These are phyloP conservation scores for Corinectria fuckeliana DNA, from an alignment of 2,329 filamentous ascomycete genomes.

Conservation along the genomic window DNA sequence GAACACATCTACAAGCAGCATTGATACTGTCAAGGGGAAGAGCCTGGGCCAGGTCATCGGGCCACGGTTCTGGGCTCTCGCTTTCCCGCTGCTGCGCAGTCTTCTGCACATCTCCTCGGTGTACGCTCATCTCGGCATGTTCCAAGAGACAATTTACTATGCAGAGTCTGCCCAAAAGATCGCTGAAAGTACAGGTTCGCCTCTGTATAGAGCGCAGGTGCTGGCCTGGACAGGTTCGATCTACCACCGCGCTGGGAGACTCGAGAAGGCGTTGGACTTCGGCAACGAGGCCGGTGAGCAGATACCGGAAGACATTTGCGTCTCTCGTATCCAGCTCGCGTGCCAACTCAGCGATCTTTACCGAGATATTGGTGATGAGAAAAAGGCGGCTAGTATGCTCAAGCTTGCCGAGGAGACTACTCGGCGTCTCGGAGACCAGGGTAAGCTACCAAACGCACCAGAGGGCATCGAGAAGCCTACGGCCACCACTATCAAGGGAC, in stretches of 20 bases:
- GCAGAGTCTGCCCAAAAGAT: slow-evolving; percentile 83
- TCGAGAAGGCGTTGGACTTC: slow-evolving; percentile 63
- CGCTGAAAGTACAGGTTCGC: slow-evolving; percentile 70
- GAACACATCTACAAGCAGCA: slow-evolving; percentile 40
- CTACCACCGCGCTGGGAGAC: slow-evolving; percentile 63
- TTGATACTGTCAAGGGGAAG: slow-evolving; percentile 36
- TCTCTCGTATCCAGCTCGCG: slow-evolving; percentile 51
- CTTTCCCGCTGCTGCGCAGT: slow-evolving; percentile 74
- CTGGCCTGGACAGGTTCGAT: slow-evolving; percentile 62
- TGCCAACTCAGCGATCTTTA: slow-evolving; percentile 64
- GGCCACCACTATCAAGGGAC: slow-evolving; percentile 19
- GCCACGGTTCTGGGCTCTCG: slow-evolving; percentile 80
- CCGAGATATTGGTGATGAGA: slow-evolving; percentile 54
- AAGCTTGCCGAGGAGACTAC: slow-evolving; percentile 57
- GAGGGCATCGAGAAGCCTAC: slow-evolving; percentile 18
- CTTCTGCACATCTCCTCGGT: slow-evolving; percentile 77
- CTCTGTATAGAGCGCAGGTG: slow-evolving; percentile 62
- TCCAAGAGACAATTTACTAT: slow-evolving; percentile 87
- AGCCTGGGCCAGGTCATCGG: slow-evolving; percentile 36
- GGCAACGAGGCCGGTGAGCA: slow-evolving; percentile 60
- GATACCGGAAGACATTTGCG: slow-evolving; percentile 51
- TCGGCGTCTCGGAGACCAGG: slow-evolving; percentile 40
- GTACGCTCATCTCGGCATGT: slow-evolving; percentile 84
- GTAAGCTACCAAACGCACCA: slow-evolving; percentile 16
- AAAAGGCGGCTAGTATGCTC: slow-evolving; percentile 53